A percentile compares a stretch with the other conserved stretches of the same genome.
phyloP scores from a whole-genome alignment of 1,139 yeast species.

The Saccharomyces pastorianus region DNA sequence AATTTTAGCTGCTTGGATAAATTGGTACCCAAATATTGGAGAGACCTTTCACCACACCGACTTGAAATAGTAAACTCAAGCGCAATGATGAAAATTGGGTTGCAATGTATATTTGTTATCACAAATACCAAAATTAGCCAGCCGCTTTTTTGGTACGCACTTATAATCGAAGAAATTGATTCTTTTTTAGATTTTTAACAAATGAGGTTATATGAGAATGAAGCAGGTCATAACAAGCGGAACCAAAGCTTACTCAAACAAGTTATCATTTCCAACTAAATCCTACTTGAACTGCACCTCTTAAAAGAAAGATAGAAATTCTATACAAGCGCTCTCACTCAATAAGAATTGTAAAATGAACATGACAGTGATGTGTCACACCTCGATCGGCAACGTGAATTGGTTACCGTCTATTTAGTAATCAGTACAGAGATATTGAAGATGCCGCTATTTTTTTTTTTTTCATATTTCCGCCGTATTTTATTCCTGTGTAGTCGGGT shows the following conservation, averaged over 20 bases:
- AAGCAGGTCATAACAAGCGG: neutral
- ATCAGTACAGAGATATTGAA: conserved; percentile 38
- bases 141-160: neutral
- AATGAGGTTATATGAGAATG: neutral
- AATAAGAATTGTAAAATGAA: neutral
- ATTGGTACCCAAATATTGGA: neutral
- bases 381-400: neutral
- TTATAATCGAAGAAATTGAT: neutral
- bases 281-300: neutral
- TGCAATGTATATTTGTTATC: neutral
- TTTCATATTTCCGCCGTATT: neutral
- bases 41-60: neutral
- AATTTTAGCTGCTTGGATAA: neutral
- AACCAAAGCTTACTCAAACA: neutral
- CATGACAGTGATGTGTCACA: neutral
- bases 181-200: neutral
- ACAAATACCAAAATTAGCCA: neutral
- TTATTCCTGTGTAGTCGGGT: neutral
- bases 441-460: neutral
- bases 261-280: neutral
- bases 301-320: neutral
- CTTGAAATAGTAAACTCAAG: neutral
- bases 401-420: neutral
- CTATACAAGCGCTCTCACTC: neutral
- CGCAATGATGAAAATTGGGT: neutral